Conservation (phyloP, 2,329 filamentous ascomycete species). For the Ophiostoma sp. region DNA sequence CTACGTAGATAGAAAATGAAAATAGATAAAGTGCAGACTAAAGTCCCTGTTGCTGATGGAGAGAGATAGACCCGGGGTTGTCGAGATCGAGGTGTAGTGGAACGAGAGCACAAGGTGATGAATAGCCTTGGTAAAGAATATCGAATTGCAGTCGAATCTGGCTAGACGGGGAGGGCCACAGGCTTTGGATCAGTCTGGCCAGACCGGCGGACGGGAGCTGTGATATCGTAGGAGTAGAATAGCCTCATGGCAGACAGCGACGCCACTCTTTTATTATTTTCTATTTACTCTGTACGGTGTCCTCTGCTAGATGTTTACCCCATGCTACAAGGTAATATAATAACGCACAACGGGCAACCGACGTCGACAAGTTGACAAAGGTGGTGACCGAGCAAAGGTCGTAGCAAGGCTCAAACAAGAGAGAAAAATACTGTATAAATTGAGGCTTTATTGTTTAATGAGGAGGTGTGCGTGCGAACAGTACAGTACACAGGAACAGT, state of each 20-base stretch:
- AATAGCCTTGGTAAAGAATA: not conserved
- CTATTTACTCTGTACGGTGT: not conserved
- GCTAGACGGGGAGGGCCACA: not conserved
- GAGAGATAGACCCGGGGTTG: not conserved
- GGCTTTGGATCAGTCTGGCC: constrained; percentile 3
- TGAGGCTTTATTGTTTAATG: not conserved
- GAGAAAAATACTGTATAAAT: not conserved
- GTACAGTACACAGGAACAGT: too few relatives aligned
- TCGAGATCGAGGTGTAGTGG: not conserved
- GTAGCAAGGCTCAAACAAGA: not conserved
- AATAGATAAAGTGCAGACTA: not conserved
- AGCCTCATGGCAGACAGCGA: not conserved
- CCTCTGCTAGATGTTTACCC: not conserved
- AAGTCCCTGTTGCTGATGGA: not conserved
- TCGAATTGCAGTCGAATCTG: not conserved
- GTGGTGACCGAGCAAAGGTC: not conserved
- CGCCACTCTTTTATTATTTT: not conserved
- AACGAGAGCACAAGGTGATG: not conserved
- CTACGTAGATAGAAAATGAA: not conserved
- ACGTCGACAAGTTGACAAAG: not conserved
- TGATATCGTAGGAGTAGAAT: not conserved
- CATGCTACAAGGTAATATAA: not conserved
- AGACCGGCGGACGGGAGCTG: not conserved
- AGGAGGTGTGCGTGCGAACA: not conserved
- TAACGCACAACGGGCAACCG: not conserved